Percentiles rank a stretch among this genome's conserved stretches.
Evolutionary conservation across 352 stramenopile species (phyloP).

Genomic region (Phytopythium ostracodes): DNA sequence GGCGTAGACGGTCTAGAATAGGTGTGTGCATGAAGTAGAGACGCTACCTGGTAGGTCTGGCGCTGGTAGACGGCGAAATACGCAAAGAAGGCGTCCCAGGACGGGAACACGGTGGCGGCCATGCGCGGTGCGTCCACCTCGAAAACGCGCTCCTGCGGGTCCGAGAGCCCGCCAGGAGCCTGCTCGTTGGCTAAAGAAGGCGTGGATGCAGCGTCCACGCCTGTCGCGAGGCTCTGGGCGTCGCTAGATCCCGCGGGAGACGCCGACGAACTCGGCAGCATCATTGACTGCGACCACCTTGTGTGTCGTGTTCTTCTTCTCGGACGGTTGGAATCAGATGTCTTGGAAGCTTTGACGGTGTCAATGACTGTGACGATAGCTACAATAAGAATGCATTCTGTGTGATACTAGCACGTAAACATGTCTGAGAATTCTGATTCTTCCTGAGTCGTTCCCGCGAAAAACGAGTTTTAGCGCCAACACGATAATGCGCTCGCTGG

Average conservation of each 20-base stretch:
- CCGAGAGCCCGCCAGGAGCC: not conserved
- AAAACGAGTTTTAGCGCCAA: not conserved
- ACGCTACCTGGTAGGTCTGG: slow-evolving; percentile 17
- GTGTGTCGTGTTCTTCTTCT: no score
- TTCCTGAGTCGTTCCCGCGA: not conserved
- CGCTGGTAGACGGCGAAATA: slow-evolving; percentile 15
- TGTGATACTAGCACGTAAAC: not conserved
- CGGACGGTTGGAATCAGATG: not conserved
- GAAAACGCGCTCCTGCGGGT: not conserved
- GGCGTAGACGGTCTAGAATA: no score
- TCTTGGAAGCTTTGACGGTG: not conserved
- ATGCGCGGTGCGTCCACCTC: slow-evolving; percentile 12
- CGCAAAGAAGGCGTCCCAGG: slow-evolving; percentile 13
- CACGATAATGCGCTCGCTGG: not conserved
- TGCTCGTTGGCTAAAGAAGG: not conserved
- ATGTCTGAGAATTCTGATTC: not conserved
- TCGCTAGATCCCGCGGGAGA: not conserved
- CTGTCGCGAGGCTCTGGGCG: not conserved
- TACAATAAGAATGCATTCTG: not conserved
- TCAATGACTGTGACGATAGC: not conserved
- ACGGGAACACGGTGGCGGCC: slow-evolving; percentile 9
- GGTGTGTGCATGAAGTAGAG: no score
- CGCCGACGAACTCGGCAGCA: not conserved
- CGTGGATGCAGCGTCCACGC: not conserved
- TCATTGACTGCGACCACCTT: not conserved